Base-by-base conservation (phyloP, 768 basidiomycete genomes). In the Rhizopogon roseolus region DNA sequence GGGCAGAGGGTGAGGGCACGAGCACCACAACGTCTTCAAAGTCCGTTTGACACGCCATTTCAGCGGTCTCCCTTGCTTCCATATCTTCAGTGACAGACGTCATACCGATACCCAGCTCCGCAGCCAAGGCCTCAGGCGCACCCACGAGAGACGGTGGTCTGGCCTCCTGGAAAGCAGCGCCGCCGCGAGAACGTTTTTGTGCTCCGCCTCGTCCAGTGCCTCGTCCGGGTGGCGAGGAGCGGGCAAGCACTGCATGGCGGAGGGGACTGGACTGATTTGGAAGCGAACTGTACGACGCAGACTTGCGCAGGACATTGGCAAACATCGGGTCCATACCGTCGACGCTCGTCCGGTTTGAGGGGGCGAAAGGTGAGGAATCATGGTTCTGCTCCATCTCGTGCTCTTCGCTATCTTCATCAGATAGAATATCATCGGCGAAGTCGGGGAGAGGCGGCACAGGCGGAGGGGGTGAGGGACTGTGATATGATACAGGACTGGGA, bases 301-400 rank as follows among this genome's bases (percentile, higher is more conserved):
- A 70, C 39, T 85, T 84, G 52, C 81, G 81, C 42, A 93, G 81
- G 13, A 91, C 77, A 55, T 88, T 89, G 50, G 90, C 90, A 62
- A 90, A 94, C 1, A 73, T 78, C 9, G 93, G 92, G 57, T 93
- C 92, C 87, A 94, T 90, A 41, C 90, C 90, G 53, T 93, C 90
- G 4, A 90, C 79, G 60, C 85, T 89, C 6, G 81, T 81, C 36
- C 85, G 76, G 60, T 88, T 87, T 4, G 84, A 85, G 8, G 64
- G 68, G 38, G 72, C 64, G 37, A 69, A 66, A 9, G 70, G 72
- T 8, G 75, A 71, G 1, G 77, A 75, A 3, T 77, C 78, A 13
- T 68, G 67, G 2, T 66, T 59, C 10, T 64, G 57, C 37, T 63
- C 50, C 41, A 61, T 57, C 19, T 64, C 64, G 2, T 54, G 59